Evolutionary conservation across 2,329 filamentous ascomycete species (phyloP).

Genomic region (Venturia oleaginea): DNA sequence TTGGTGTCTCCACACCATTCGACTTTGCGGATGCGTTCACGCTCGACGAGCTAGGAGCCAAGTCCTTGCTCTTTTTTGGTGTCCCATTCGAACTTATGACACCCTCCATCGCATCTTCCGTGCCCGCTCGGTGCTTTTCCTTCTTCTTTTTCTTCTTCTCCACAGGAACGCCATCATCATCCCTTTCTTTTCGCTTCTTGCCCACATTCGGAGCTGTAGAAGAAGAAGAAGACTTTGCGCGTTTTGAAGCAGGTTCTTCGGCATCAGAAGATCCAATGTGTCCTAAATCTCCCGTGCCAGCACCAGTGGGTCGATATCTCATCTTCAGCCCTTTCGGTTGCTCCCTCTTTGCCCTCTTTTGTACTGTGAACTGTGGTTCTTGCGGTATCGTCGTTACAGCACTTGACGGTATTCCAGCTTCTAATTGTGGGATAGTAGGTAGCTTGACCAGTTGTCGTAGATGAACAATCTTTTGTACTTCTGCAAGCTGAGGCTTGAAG

Average conservation of each 20-base stretch:
- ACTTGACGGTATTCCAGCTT: slow-evolving; percentile 29
- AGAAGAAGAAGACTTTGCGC: background rate
- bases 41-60: background rate
- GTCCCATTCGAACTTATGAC: background rate
- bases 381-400: slow-evolving; percentile 23
- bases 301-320: slow-evolving; percentile 59
- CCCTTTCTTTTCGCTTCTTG: slow-evolving; percentile 6
- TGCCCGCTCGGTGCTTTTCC: background rate
- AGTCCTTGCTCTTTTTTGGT: background rate
- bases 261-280: slow-evolving; percentile 33
- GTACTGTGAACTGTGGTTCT: slow-evolving; percentile 31
- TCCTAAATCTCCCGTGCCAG: slow-evolving; percentile 35
- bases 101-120: background rate
- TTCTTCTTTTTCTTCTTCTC: slow-evolving; percentile 12
- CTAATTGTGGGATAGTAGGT: slow-evolving; percentile 30
- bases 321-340: slow-evolving; percentile 61
- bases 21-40: background rate
- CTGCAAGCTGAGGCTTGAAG: slow-evolving; percentile 36
- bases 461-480: slow-evolving; percentile 52
- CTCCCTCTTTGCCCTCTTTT: slow-evolving; percentile 46
- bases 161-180: background rate
- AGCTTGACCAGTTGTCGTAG: slow-evolving; percentile 55
- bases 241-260: slow-evolving; percentile 22
- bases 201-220: background rate
- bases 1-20: background rate